A percentile compares a stretch with the other conserved stretches of the same genome.
Conservation (phyloP, 345 rosid species). For the Capsella bursapastoris region DNA sequence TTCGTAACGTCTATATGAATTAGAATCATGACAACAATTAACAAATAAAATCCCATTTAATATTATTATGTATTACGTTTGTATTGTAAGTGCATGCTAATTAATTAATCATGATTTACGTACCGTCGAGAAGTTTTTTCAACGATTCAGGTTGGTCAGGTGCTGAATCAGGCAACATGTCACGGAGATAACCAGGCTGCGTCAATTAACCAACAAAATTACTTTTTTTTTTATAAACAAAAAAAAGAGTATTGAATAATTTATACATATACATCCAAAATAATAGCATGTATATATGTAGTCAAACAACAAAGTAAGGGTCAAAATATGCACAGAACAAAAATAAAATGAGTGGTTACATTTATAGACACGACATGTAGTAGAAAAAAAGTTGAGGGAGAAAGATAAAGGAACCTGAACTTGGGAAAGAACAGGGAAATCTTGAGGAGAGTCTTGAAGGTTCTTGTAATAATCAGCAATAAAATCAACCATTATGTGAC, state of each 20-base stretch:
- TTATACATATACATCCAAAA: no score
- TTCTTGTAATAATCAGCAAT: slow-evolving; percentile 45
- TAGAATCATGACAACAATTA: not conserved
- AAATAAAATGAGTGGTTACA: not conserved
- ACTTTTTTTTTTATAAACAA: no score
- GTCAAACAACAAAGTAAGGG: no score
- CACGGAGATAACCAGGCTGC: slow-evolving; percentile 33
- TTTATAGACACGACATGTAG: not conserved
- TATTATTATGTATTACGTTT: not conserved
- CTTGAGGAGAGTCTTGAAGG: slow-evolving; percentile 33
- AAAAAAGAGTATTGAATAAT: no score
- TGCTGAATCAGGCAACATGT: slow-evolving; percentile 41
- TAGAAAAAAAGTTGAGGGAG: not conserved
- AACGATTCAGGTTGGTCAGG: slow-evolving; percentile 42
- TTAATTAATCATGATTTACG: not conserved
- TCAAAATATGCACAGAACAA: no score
- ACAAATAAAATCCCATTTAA: not conserved
- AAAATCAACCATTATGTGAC: slow-evolving; percentile 44
- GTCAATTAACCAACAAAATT: no score
- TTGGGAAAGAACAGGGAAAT: slow-evolving; percentile 42
- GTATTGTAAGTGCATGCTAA: not conserved
- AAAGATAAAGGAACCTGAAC: slow-evolving; percentile 37
- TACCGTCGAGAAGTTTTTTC: slow-evolving; percentile 37
- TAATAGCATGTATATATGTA: no score
- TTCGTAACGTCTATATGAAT: slow-evolving; percentile 22